Conservation (phyloP, 495 filamentous ascomycete genomes). For the Hypoxylon cercidicola region DNA sequence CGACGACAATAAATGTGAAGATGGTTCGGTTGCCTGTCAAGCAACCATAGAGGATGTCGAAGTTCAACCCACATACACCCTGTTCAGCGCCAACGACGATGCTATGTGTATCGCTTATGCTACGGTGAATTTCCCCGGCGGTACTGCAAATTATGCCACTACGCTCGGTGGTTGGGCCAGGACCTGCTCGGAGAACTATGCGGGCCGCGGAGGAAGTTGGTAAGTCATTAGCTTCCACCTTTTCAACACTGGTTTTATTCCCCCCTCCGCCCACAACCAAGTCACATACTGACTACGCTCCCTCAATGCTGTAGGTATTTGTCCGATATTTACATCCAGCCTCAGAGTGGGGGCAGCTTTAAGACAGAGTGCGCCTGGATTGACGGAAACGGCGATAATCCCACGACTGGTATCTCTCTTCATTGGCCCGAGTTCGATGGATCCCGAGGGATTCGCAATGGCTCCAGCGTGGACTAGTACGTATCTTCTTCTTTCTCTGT, state of each 20-base stretch:
- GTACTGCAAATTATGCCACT: background rate
- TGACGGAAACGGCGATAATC: background rate
- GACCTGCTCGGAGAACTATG: background rate
- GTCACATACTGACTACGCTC: background rate
- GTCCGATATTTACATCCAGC: background rate
- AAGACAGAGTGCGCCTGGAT: constrained; percentile 1
- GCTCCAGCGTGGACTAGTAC: background rate
- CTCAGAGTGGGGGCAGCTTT: background rate
- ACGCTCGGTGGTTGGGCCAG: background rate
- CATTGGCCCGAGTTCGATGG: constrained; percentile 2
- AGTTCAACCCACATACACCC: background rate
- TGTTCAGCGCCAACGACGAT: background rate
- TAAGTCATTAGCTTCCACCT: background rate
- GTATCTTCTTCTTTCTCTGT: background rate
- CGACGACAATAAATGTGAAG: background rate
- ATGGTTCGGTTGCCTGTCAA: background rate
- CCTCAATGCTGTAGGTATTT: background rate
- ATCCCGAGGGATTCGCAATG: background rate
- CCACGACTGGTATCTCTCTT: background rate
- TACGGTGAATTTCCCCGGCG: background rate
- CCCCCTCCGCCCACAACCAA: background rate
- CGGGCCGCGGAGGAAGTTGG: background rate
- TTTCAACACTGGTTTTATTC: background rate
- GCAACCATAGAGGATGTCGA: background rate
- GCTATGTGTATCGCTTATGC: background rate